phyloP scores from a whole-genome alignment of 2,329 filamentous ascomycete genomes.

The Curvularia eragrostidis region DNA sequence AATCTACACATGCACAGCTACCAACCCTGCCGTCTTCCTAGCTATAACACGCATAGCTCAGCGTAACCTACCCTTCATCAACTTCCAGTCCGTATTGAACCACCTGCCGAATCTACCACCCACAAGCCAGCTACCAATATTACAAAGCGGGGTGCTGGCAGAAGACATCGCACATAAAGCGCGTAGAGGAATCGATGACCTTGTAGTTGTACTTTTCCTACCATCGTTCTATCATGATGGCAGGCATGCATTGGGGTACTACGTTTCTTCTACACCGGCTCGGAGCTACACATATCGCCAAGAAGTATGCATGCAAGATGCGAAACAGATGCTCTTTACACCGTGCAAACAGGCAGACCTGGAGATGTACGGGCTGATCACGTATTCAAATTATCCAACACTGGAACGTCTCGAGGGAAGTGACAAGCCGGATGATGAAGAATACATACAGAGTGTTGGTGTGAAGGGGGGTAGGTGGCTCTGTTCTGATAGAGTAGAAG shows the following conservation, averaged over 20 bases:
- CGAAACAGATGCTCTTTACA: constrained; percentile 15
- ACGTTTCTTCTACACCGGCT: neutral
- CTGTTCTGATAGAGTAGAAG: constrained; percentile 1
- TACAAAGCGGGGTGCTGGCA: constrained; percentile 2
- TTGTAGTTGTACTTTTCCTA: constrained; percentile 21
- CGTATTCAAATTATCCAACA: neutral
- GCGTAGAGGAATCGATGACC: neutral
- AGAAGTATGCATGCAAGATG: too few species aligned
- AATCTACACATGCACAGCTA: constrained; percentile 27
- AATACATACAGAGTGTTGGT: constrained; percentile 9
- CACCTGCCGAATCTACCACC: constrained; percentile 30
- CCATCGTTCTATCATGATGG: constrained; percentile 27
- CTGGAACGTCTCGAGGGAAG: neutral
- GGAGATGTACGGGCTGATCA: constrained; percentile 9
- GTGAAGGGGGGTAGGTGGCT: constrained; percentile 15
- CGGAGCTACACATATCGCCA: neutral
- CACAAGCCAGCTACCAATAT: constrained; percentile 7
- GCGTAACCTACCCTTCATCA: constrained; percentile 25
- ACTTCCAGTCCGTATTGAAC: constrained; percentile 25
- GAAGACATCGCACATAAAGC: neutral
- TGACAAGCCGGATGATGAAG: neutral
- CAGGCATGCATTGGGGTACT: constrained; percentile 26
- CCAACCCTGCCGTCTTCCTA: constrained; percentile 27
- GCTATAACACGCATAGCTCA: constrained; percentile 32
- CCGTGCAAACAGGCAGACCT: constrained; percentile 18